Conservation (phyloP, 2,329 filamentous ascomycete genomes). For the Chaetomium globosum region DNA sequence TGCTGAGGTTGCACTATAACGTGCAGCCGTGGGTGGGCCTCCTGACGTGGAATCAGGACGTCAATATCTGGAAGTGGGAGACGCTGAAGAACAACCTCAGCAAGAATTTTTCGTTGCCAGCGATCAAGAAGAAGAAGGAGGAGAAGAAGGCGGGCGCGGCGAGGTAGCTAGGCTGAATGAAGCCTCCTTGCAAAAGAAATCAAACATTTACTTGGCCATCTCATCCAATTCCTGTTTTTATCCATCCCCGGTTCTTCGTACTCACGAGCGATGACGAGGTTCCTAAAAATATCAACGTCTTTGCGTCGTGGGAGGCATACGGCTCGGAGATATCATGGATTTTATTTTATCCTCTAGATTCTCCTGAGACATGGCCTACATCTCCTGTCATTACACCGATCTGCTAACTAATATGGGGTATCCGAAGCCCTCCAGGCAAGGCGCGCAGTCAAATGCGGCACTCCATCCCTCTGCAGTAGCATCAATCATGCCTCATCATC, state of each 20-base stretch:
- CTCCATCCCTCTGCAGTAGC: not conserved
- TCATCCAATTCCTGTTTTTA: not conserved
- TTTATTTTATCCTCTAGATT: not conserved
- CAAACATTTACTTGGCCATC: not conserved
- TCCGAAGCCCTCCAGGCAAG: not conserved
- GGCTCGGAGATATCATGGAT: not conserved
- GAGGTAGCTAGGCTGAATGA: not conserved
- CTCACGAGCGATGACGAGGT: not conserved
- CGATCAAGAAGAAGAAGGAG: conserved; percentile 63
- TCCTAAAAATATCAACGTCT: not conserved
- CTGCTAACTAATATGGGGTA: not conserved
- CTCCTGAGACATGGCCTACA: not conserved
- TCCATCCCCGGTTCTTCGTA: not conserved
- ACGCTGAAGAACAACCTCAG: conserved; percentile 66
- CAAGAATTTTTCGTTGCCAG: conserved; percentile 65
- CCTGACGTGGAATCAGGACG: conserved; percentile 74
- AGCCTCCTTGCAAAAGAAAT: not conserved
- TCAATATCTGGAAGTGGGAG: conserved; percentile 65
- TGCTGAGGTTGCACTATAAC: conserved; percentile 86
- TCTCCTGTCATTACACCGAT: not conserved
- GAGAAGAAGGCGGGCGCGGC: conserved; percentile 37
- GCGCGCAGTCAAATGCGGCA: not conserved
- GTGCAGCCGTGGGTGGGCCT: conserved; percentile 95
- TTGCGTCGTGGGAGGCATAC: not conserved
- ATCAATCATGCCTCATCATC: conserved; percentile 1